Base-by-base conservation (phyloP, 768 basidiomycete species). In the Calocybe gangraenosa region DNA sequence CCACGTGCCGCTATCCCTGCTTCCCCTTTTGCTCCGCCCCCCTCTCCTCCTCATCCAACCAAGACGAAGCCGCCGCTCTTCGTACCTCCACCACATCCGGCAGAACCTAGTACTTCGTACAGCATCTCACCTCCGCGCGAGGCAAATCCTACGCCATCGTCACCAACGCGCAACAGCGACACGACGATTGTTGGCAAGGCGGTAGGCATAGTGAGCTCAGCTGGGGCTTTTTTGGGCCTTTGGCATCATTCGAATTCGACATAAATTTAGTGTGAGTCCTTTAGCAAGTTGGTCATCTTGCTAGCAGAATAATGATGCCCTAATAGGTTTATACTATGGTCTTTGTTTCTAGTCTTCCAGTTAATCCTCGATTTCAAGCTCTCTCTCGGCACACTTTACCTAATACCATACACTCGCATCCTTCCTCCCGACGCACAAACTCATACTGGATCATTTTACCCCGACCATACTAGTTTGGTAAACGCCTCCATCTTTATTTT, bases 141-240 rank as follows among this genome's bases (percentile, higher is more conserved):
- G 10, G 52, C 46, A 13, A 45, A 46, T 31, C 40, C 48, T 20
- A 37, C 52, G 30, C 42, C 53, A 19, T 43, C 54, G n/a, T 49
- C 54, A 30, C 42, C 25, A 23, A 37, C 15, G 42, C 48, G 21
- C 51, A 49, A n/a, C 15, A 56, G 50, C 9, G 61, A 62, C 32
- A 45, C 44, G 19, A 68, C 69, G 28, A 70, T 75, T 18, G 68
- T 75, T 21, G 66, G 64, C 37, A 75, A 75, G 58, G 73, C 90
- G 18, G 87, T 83, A 15, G 88, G 85, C 42, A 87, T 93, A 32
- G 85, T 92, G 47, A 82, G 79, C 35, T 82, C 76, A 41, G 91
- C 91, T 2, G 82, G 87, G 15, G 86, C 87, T 35, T 82, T 85
- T 54, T 58, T 92, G 15, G 86, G 88, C 40, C 57, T 74, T 30